phyloP scores from a whole-genome alignment of 345 rosid species.

The Schrenkiella parvula region DNA sequence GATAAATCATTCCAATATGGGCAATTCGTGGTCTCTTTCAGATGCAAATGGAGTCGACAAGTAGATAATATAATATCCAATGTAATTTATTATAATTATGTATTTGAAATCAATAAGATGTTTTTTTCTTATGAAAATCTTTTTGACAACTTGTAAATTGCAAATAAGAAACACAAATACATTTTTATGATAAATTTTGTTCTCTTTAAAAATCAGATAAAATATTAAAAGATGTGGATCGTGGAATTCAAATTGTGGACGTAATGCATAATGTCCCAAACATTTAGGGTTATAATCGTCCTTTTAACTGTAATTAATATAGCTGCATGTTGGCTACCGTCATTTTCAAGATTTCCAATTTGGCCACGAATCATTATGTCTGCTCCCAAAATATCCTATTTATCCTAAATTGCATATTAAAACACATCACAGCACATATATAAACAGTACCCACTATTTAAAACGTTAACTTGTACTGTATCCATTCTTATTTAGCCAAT shows the following conservation, averaged over 20 bases:
- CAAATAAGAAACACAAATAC: neutral
- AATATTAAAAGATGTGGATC: neutral
- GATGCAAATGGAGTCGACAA: conserved; percentile 1
- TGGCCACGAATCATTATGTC: conserved; percentile 10
- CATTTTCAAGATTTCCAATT: neutral
- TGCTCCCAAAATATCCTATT: neutral
- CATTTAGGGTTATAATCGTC: conserved; percentile 1
- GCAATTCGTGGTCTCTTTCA: neutral
- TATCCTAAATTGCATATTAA: neutral
- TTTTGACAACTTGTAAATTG: neutral
- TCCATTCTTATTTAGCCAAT: no score
- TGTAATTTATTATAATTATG: neutral
- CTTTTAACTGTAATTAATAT: neutral
- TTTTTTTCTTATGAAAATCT: neutral
- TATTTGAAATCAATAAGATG: neutral
- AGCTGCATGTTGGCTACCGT: conserved; percentile 12
- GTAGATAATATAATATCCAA: neutral
- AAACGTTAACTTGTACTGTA: conserved; percentile 2
- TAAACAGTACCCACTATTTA: neutral
- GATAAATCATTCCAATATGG: neutral
- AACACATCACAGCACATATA: neutral
- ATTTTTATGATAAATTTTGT: neutral
- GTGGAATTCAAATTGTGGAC: conserved; percentile 4
- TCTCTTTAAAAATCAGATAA: neutral
- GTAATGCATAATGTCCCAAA: neutral